phyloP scores from a whole-genome alignment of 352 stramenopile species.

The Globisporangium solare region DNA sequence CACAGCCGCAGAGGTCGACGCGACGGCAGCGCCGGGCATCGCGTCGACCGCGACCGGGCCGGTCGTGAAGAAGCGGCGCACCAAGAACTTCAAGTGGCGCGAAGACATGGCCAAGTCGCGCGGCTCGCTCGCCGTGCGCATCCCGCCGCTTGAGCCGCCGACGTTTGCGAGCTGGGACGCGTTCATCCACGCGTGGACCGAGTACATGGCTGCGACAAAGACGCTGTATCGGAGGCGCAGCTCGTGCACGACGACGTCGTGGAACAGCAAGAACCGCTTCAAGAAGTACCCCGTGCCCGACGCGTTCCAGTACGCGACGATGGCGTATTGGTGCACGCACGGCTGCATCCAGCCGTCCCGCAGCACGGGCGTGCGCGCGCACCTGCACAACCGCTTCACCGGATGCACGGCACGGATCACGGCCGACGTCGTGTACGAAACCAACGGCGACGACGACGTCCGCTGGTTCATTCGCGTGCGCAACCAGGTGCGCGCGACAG shows the following conservation, averaged over 20 bases:
- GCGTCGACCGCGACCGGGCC: constrained; percentile 4
- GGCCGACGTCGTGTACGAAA: constrained; percentile 71
- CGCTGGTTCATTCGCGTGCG: constrained; percentile 70
- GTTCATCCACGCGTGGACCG: constrained; percentile 60
- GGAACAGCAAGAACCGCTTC: constrained; percentile 73
- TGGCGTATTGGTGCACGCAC: constrained; percentile 84
- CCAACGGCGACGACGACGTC: constrained; percentile 32
- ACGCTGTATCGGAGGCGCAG: constrained; percentile 73
- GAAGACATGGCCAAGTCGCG: constrained; percentile 64
- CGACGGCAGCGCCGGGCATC: no score
- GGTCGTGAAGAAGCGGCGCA: constrained; percentile 73
- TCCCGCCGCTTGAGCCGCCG: constrained; percentile 45
- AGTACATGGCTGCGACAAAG: constrained; percentile 66
- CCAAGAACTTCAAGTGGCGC: constrained; percentile 78
- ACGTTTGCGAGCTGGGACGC: constrained; percentile 63
- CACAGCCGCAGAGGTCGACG: no score
- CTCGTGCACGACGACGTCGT: constrained; percentile 65
- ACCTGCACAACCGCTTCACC: constrained; percentile 77
- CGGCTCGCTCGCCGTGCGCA: constrained; percentile 28
- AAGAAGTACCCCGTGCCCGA: constrained; percentile 69
- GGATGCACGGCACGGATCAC: constrained; percentile 70
- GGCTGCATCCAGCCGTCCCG: constrained; percentile 75
- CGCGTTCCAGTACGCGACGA: constrained; percentile 74
- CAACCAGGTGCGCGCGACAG: constrained; percentile 41
- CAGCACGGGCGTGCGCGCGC: constrained; percentile 62